Evolutionary conservation across 768 basidiomycete species (phyloP), one percentile per base, ranked within the genome.

Genomic region (Russula brevipes): DNA sequence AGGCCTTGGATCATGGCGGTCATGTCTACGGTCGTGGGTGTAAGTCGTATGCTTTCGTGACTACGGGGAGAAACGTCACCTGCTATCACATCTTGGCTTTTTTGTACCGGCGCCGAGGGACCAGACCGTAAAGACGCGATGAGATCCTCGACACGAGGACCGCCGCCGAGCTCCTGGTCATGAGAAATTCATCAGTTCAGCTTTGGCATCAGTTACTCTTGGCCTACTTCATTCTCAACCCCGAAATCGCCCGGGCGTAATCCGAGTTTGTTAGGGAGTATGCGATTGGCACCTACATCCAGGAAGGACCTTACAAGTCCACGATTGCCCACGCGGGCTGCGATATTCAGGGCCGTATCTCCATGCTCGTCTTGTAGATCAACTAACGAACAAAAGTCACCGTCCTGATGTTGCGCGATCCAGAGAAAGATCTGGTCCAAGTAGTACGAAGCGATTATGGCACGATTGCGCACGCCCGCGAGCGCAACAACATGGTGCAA

Each of bases 301-400:
- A 99, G 69, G 68, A 98, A 74, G 3, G 92, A 87, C 69, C 88
- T 80, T 14, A 98, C 94, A 63, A 98, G 73, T 64, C 88, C 87
- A 65, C 89, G 80, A 73, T 94, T 97, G 2, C 97, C 97, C 1
- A 98, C 89, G 60, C 96, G 77, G 0, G 96, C 95, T 14, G 96
- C 93, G 69, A 98, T 91, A 76, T 97, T 97, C 70, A 99, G 74
- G 7, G 93, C 93, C 0, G 96, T 98, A 72, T 99, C 97, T 0
- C 96, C 97, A 72, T 98, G 88, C 68, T 91, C 86, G 71, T 99
- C 97, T 74, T 93, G 91, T 46, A 96, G 77, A 73, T 98, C 93
- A 11, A 98, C 86, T 55, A 98, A 75, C 5, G 84, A 86, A 69
- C 81, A 80, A 71, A 92, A 94, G 68, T 88, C 85, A 1, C 87